phyloP scores from a whole-genome alignment of 257 asterid species.

The Solanum tacnaense region DNA sequence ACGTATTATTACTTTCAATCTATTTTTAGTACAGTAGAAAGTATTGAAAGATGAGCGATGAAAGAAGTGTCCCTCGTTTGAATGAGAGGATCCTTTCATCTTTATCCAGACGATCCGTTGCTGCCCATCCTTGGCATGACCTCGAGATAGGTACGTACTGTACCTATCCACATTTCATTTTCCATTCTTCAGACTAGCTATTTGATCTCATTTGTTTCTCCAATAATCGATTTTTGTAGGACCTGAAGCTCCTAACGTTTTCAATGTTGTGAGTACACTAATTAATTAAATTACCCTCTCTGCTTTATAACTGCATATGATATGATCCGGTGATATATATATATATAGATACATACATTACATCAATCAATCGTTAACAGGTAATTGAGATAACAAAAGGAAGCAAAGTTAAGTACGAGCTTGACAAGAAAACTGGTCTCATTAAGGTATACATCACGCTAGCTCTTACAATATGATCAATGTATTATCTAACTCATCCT shows the following conservation, averaged over 20 bases:
- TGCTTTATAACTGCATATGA: not conserved
- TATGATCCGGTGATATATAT: not conserved
- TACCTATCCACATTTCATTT: not conserved
- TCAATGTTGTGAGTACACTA: conserved; percentile 33
- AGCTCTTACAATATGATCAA: not conserved
- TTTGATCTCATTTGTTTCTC: not conserved
- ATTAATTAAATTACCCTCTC: not conserved
- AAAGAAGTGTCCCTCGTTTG: conserved; percentile 8
- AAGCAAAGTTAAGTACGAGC: conserved; percentile 36
- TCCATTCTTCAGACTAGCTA: not conserved
- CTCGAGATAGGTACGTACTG: conserved; percentile 38
- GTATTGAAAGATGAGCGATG: not conserved
- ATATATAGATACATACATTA: not conserved
- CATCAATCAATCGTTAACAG: conserved; percentile 7
- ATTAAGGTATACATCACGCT: not conserved
- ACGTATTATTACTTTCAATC: not conserved
- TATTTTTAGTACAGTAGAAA: not conserved
- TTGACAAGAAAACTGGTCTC: not conserved
- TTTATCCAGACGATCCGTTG: conserved; percentile 43
- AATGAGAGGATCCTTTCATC: conserved; percentile 58
- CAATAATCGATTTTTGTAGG: conserved; percentile 3
- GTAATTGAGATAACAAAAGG: conserved; percentile 55
- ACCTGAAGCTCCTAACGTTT: conserved; percentile 10
- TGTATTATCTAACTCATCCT: not conserved
- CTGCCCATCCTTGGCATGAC: conserved; percentile 65